Evolutionary conservation across 495 filamentous ascomycete genomes (phyloP), one percentile per base, ranked within the genome.

Genomic region (Poronia punctata): DNA sequence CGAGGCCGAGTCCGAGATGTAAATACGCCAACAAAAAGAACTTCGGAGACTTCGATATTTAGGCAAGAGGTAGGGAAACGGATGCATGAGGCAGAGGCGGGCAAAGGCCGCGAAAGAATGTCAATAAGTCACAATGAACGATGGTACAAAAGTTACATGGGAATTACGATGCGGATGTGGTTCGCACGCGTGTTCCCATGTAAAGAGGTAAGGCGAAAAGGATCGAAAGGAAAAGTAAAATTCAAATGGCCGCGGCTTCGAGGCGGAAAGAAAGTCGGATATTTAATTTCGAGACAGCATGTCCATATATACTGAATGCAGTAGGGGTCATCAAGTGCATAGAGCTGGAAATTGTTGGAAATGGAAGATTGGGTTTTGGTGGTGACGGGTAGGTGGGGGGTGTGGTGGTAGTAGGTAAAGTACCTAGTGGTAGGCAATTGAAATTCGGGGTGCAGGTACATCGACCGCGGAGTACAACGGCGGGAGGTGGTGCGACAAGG

Each of bases 51-150:
- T 24, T 45, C 42, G 28, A n/a, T n/a, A n/a, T 36, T 31, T 20
- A 20, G 33, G 26, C 27, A 45, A 34, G 27, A 17, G 19, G 19
- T 31, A 22, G 31, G 26, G 20, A 16, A 32, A 38, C 16, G 34
- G 35, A 45, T 45, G 42, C 42, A 45, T 45, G 42, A 7, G 28
- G 42, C 42, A 45, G 24, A 36, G 38, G 35, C 27, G 19, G 42
- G 22, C 16, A 24, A 22, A n/a, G 10, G 42, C 42, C 42, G 27
- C 27, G 15, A 6, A 7, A 24, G 8, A 27, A 18, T 12, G 33
- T 32, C 27, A 18, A 21, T n/a, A n/a, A n/a, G n/a, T n/a, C n/a
- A n/a, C n/a, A n/a, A n/a, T n/a, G n/a, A n/a, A n/a, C n/a, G n/a
- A n/a, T n/a, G n/a, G n/a, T n/a, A n/a, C n/a, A n/a, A n/a, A n/a